Evolutionary conservation across 2,329 filamentous ascomycete genomes (phyloP), one percentile per base, ranked within the genome.

Genomic region (Monilinia polystroma): DNA sequence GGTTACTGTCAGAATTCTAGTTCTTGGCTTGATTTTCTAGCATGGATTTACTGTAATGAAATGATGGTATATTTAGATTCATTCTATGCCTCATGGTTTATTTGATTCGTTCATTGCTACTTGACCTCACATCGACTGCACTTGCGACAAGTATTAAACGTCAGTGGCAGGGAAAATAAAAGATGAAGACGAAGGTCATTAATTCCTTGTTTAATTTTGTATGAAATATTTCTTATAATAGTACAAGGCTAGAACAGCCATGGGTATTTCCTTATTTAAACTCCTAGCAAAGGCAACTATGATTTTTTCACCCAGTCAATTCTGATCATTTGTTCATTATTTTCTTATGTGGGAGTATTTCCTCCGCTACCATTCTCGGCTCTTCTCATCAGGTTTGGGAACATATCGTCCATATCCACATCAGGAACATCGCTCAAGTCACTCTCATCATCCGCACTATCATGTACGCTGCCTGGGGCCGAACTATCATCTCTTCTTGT

Each of bases 401-500:
- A 72, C n/a, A 72, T 68, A 47, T 73, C 41, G 41, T 43, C 72
- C 23, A 69, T 52, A 60, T 76, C 75, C 72, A 75, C 74, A 66
- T 75, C 75, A 23, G 75, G 75, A 16, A 84, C 76, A 72, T 84
- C 83, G 66, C 81, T 84, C 2, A 85, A 75, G 74, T 85, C 83
- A 69, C 81, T 84, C 69, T 84, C 83, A 67, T 84, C 82, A 70
- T 85, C 83, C 0, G 82, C 82, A 70, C 78, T 80, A 67, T 84
- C 82, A 55, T 84, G 80, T 0, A 83, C 74, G 59, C 81, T 77
- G 12, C 75, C 76, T 10, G 71, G 71, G 11, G 64, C 74, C 23
- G 71, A 72, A 56, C 79, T 78, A 55, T 76, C 75, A 58, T 78
- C 73, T 69, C 54, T 70, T 69, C 77, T 69, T 77, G 67, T 79